Base-by-base conservation (phyloP, 1,284 basidiomycete genomes). In the Violaceomyces palustris region DNA sequence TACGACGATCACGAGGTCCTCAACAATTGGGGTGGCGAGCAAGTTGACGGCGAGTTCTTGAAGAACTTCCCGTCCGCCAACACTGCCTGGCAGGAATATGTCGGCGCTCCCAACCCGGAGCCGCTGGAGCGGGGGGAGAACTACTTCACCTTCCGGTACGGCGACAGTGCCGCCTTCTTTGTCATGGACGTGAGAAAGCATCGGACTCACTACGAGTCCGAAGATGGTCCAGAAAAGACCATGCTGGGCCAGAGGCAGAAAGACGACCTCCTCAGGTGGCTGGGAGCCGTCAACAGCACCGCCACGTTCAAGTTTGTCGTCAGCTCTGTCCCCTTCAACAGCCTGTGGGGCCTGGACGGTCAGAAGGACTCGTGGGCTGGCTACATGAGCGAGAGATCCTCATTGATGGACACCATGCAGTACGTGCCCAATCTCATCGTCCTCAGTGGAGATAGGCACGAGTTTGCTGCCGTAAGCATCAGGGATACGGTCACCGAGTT, bases 281-380 rank as follows among this genome's bases (percentile, higher is more conserved):
- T 73, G 0, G 75, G 77, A 2, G 79, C 78, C 59, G 83, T 83
- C 35, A 88, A 89, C 74, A 72, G 77, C 42, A 88, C 87, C 0
- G 78, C 82, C 3, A 82, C 84, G 0, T 88, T 86, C 80, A 88
- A 88, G 74, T 88, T 90, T 69, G 78, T 90, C 43, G 80, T 86
- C 18, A 80, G 81, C 10, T 85, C 83, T 8, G 84, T 88, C 3
- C 87, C 87, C 0, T 84, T 90, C 74, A 86, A 84, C 30, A 81
- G 81, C 0, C 78, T 88, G 14, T 88, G 86, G 86, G 79, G 77
- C 2, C 74, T 74, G 12, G 83, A 86, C 64, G 84, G 83, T 0
- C 78, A 78, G 39, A 71, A 73, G 24, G 85, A 86, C 71, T 59
- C 68, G 2, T 89, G 86, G 86, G 82, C 83, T 0, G 85, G 77